Evolutionary conservation across 2,329 filamentous ascomycete genomes (phyloP).

Genomic region (Aspergillus melleus): DNA sequence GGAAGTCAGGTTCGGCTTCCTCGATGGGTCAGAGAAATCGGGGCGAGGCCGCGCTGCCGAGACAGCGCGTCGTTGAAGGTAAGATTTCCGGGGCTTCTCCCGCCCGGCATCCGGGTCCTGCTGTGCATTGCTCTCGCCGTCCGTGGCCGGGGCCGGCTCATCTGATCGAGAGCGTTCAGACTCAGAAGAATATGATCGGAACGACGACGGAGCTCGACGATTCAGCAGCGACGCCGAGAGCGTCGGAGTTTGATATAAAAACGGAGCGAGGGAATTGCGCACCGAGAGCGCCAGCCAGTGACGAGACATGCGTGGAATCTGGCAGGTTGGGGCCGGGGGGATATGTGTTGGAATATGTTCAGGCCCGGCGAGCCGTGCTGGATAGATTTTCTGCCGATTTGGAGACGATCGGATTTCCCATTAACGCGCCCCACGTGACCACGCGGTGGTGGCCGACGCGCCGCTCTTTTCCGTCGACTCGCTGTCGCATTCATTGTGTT

Average conservation of each 20-base stretch:
- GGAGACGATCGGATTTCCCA: background rate
- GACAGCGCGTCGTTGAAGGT: conserved; percentile 4
- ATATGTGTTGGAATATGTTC: background rate
- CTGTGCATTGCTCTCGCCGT: background rate
- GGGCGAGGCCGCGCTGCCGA: background rate
- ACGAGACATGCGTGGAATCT: conserved; percentile 23
- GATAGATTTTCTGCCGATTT: background rate
- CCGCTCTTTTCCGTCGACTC: background rate
- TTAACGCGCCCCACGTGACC: conserved; percentile 21
- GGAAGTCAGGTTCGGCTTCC: background rate
- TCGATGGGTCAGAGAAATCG: background rate
- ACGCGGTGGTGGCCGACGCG: conserved; percentile 14
- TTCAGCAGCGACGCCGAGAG: conserved; percentile 33
- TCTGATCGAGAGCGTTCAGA: conserved; percentile 4
- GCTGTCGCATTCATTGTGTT: background rate
- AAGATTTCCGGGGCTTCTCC: conserved; percentile 20
- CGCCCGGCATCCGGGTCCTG: background rate
- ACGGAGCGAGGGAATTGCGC: conserved; percentile 55
- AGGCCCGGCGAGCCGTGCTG: background rate
- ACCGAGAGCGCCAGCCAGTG: conserved; percentile 28
- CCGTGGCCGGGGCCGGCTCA: background rate
- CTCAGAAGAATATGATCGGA: conserved; percentile 18
- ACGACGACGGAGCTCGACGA: conserved; percentile 10
- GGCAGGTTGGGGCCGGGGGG: conserved; percentile 28
- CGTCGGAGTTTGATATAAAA: conserved; percentile 72